These are phyloP conservation scores for Cicer pinnatifidum DNA, from an alignment of 306 rosid genomes.

Conservation along the genomic window DNA sequence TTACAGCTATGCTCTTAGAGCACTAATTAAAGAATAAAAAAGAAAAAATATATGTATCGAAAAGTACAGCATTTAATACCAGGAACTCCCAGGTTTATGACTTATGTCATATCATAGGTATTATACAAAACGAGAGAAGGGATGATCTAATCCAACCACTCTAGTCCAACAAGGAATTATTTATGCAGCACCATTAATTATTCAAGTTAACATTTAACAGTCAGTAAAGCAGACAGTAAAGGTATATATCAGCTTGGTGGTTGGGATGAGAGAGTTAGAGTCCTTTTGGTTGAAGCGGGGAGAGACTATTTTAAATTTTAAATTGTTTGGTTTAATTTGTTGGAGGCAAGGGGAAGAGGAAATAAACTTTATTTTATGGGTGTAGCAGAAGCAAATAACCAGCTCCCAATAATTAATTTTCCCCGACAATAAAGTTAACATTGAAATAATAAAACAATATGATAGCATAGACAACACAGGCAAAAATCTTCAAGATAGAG, in stretches of 20 bases:
- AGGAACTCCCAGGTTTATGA: constrained; percentile 14
- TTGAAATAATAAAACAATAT: constrained; percentile 5
- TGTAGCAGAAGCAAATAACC: constrained; percentile 23
- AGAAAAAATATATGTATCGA: too few species aligned
- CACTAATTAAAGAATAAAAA: too few species aligned
- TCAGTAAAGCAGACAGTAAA: neutral
- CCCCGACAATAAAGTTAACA: neutral
- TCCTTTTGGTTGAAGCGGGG: too few species aligned
- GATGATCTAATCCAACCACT: too few species aligned
- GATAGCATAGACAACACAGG: constrained; percentile 7
- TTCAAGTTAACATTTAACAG: constrained; percentile 16
- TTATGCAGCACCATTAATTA: constrained; percentile 5
- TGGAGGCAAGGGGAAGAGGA: too few species aligned
- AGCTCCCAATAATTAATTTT: constrained; percentile 25
- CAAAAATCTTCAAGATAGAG: neutral
- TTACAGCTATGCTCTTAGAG: too few species aligned
- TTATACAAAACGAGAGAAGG: neutral
- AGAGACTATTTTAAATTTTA: too few species aligned
- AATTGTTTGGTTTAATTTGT: too few species aligned
- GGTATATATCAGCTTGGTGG: too few species aligned
- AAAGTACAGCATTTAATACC: too few species aligned
- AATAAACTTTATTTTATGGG: too few species aligned
- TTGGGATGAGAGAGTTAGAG: too few species aligned
- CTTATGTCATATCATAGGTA: constrained; percentile 29
- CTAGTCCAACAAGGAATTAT: constrained; percentile 11